Evolutionary conservation across 2,329 filamentous ascomycete species (phyloP).

Genomic region (Nemania abortiva): DNA sequence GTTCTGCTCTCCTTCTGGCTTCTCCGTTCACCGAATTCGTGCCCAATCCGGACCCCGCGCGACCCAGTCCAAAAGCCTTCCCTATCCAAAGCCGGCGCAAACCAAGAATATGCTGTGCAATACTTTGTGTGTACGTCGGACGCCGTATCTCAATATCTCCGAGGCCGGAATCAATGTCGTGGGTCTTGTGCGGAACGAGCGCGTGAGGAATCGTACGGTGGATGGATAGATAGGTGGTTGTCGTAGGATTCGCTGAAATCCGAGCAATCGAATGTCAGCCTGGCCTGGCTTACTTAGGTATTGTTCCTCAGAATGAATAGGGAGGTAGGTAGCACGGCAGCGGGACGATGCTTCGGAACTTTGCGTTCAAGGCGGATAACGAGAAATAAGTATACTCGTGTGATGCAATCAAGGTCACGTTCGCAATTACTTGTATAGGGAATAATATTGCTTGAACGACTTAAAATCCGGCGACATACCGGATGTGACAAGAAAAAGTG

Average conservation of each 20-base stretch:
- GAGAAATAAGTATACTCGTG: background rate
- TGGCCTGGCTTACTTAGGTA: no score
- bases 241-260: no score
- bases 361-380: background rate
- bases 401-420: no score
- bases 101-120: background rate
- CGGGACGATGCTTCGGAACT: background rate
- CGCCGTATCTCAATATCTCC: background rate
- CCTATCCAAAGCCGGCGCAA: background rate
- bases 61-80: background rate
- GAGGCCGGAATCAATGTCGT: background rate
- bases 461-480: background rate
- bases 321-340: background rate
- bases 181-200: no score
- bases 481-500: no score
- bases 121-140: background rate
- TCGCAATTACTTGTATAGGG: no score
- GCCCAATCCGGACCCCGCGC: background rate
- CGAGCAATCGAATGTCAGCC: no score
- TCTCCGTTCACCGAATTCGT: background rate
- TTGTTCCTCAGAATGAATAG: no score
- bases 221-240: no score
- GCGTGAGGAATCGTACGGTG: background rate
- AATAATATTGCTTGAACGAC: conserved; percentile 1
- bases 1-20: background rate